Evolutionary conservation across 208 protist species (phyloP), one percentile per base, ranked within the genome.

Genomic region (Trypanosoma avium): DNA sequence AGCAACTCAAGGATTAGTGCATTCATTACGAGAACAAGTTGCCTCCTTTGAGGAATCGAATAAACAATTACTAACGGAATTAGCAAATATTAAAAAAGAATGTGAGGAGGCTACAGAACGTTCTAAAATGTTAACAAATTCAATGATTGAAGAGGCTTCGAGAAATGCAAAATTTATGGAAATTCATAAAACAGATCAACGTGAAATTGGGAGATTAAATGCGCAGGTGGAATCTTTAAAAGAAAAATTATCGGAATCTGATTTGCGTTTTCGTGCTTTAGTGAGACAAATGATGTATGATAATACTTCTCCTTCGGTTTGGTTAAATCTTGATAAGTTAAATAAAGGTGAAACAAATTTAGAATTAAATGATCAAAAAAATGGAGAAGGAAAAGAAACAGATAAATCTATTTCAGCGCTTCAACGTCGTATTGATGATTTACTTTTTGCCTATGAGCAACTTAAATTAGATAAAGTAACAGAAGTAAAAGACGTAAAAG

Each of bases 11-110:
- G 77, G 82, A 6, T 61, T 92, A 7, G 67, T 89, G 47, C 86
- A 91, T 54, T 60, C 85, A 7, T 45, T 93, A 55, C 77, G 86
- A 12, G 84, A 96, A 22, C 86, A 96, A 61, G 58, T 93, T 3
- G 76, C 79, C 4, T 69, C 73, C 5, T 73, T 77, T 15, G 90
- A 96, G 61, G 74, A 91, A 53, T 77, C 79, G n/a, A 91, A 90
- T 56, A 70, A 46, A 19, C 38, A 73, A 3, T 49, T 94, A 32
- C 67, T 63, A 9, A 32, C 73, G 40, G 77, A 91, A 40, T 80
- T 92, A 62, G 77, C 81, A 61, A 54, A 67, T 24, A 71, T 72
- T 22, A 54, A 70, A 22, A 76, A 81, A 32, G 81, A 86, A 40
- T 77, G 78, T 53, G 66, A 77, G 8, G 85, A 90, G 26, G 77